Evolutionary conservation across 768 basidiomycete species (phyloP).

Genomic region (Macrolepiota dolichaula): DNA sequence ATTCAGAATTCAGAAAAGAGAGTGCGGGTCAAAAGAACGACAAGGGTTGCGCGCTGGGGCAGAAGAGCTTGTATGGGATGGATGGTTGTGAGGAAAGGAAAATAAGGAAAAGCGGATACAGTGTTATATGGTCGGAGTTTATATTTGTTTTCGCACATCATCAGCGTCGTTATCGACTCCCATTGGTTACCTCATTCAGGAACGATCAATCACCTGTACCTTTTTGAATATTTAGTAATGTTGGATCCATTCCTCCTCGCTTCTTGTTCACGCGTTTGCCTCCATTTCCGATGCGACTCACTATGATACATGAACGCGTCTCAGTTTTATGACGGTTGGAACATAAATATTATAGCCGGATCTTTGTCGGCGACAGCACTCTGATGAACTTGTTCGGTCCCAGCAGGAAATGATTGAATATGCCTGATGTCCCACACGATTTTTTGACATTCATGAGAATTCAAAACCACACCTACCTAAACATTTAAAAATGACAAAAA

Average conservation of each 20-base stretch:
- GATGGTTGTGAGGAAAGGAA: not conserved
- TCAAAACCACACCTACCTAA: not conserved
- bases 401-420: constrained; percentile 3
- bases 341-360: not conserved
- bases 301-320: not conserved
- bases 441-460: not conserved
- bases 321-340: not conserved
- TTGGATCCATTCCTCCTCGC: not conserved
- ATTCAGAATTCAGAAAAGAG: constrained; percentile 31
- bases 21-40: constrained; percentile 24
- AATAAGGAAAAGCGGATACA: not conserved
- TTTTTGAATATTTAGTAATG: not conserved
- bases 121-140: constrained; percentile 4
- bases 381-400: not conserved
- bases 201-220: constrained; percentile 1
- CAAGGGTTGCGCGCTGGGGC: not conserved
- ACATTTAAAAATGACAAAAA: not conserved
- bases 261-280: not conserved
- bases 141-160: constrained; percentile 5
- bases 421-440: not conserved
- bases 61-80: constrained; percentile 15
- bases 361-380: not conserved
- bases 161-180: not conserved
- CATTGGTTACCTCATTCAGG: constrained; percentile 1
- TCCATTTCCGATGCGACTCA: not conserved